phyloP scores from a whole-genome alignment of 1,139 yeast genomes.

The Groenewaldozyma auringiensis region DNA sequence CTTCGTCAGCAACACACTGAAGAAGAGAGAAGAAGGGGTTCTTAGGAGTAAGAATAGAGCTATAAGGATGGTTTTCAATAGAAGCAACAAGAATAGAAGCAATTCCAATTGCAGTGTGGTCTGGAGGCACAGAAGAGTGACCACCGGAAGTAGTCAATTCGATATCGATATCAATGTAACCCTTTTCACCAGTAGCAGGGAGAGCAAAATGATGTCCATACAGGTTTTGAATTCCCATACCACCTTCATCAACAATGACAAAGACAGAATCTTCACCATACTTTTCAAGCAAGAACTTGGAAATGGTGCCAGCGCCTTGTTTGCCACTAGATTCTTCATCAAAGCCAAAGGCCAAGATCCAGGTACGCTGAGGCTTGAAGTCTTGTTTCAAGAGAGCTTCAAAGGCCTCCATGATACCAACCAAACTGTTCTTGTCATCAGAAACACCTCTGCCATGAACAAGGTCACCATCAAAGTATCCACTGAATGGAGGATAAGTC shows the following conservation, averaged over 20 bases:
- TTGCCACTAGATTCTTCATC: conserved; percentile 64
- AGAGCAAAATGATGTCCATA: conserved; percentile 46
- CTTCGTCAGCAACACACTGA: conserved; percentile 30
- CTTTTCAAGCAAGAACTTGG: conserved; percentile 38
- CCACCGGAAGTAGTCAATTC: conserved; percentile 60
- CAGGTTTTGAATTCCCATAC: conserved; percentile 35
- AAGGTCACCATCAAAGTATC: conserved; percentile 50
- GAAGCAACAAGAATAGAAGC: conserved; percentile 45
- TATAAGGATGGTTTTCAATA: conserved; percentile 46
- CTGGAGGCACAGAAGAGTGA: conserved; percentile 64
- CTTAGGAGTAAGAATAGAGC: conserved; percentile 37
- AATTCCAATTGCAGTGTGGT: conserved; percentile 65
- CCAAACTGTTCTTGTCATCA: conserved; percentile 55
- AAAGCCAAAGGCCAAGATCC: conserved; percentile 55
- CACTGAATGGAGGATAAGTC: conserved; percentile 65
- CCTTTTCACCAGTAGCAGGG: conserved; percentile 64
- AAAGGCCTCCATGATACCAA: conserved; percentile 51
- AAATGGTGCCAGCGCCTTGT: conserved; percentile 47
- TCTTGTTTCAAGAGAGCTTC: conserved; percentile 44
- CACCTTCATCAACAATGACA: conserved; percentile 57
- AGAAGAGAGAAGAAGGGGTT: conserved; percentile 45
- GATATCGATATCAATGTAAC: conserved; percentile 47
- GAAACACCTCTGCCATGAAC: conserved; percentile 59
- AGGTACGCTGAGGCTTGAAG: conserved; percentile 46
- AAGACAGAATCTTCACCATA: conserved; percentile 52